phyloP scores from a whole-genome alignment of 1,284 basidiomycete species.

The Microbotryomycetes sp. region DNA sequence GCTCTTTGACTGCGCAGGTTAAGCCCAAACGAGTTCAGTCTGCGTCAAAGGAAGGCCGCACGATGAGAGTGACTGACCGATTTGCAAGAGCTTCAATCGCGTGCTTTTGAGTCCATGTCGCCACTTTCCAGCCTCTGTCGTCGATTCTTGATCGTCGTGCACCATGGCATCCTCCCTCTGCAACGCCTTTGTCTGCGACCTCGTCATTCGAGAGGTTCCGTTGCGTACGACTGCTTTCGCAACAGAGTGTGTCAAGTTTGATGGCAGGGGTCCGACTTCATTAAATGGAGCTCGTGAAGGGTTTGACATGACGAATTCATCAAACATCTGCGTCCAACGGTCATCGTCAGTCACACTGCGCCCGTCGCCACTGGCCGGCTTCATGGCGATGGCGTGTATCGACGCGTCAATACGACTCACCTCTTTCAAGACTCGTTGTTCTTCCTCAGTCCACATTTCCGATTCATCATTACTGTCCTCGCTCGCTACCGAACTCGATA shows the following conservation, averaged over 20 bases:
- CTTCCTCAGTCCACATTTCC: constrained; percentile 21
- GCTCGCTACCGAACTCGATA: constrained; percentile 16
- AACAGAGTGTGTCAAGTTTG: constrained; percentile 28
- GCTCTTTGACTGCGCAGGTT: constrained; percentile 11
- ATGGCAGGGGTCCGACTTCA: constrained; percentile 16
- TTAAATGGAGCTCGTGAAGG: constrained; percentile 21
- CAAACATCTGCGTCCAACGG: constrained; percentile 8
- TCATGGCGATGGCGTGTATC: no score
- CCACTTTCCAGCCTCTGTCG: constrained; percentile 9
- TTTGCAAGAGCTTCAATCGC: constrained; percentile 16
- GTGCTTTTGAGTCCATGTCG: constrained; percentile 21
- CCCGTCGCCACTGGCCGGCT: no score
- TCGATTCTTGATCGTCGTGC: constrained; percentile 1
- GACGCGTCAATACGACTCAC: no score
- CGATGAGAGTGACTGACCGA: constrained; percentile 18
- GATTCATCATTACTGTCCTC: constrained; percentile 24
- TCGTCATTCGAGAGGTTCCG: constrained; percentile 3
- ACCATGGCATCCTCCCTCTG: background rate
- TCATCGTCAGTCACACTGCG: background rate
- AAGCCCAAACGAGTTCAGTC: background rate
- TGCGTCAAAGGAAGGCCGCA: background rate
- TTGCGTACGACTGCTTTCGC: constrained; percentile 19
- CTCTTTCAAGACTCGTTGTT: constrained; percentile 15
- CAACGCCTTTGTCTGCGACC: background rate
- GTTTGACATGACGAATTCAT: constrained; percentile 15